Evolutionary conservation across 768 basidiomycete species (phyloP).

Genomic region (Trametes villosa): DNA sequence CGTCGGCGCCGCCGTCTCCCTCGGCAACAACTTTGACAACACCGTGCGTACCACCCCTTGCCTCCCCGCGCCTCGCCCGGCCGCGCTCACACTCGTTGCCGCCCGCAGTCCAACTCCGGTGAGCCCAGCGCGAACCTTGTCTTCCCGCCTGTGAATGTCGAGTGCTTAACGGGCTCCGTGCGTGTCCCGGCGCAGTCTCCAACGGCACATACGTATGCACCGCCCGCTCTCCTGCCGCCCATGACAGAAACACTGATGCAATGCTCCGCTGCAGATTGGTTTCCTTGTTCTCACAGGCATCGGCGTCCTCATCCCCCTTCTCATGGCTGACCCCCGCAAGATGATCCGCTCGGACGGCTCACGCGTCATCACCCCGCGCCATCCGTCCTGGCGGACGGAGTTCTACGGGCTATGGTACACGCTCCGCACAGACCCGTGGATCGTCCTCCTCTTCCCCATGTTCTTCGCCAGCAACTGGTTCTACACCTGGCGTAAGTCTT

Average conservation of each 20-base stretch:
- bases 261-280: constrained; percentile 53
- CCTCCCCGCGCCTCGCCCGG: constrained; percentile 7
- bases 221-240: not conserved
- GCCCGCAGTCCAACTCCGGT: constrained; percentile 37
- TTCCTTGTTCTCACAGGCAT: constrained; percentile 75
- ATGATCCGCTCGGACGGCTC: constrained; percentile 80
- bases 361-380: constrained; percentile 60
- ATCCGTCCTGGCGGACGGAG: constrained; percentile 81
- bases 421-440: constrained; percentile 69
- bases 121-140: constrained; percentile 22
- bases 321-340: constrained; percentile 73
- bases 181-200: constrained; percentile 45
- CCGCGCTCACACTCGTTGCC: not conserved
- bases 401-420: constrained; percentile 70
- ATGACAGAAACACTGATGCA: constrained; percentile 1
- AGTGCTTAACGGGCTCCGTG: not conserved
- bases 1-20: constrained; percentile 74
- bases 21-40: constrained; percentile 72
- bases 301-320: constrained; percentile 65
- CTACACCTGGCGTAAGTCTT: constrained; percentile 76
- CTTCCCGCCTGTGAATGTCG: constrained; percentile 1
- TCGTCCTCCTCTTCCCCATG: constrained; percentile 82
- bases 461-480: constrained; percentile 87
- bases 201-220: constrained; percentile 75
- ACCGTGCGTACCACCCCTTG: constrained; percentile 40